Percentiles rank a stretch among this genome's conserved stretches.
These are phyloP conservation scores for Yamadazyma spencermartinsiae DNA, from an alignment of 1,139 yeast species.

Conservation along the genomic window DNA sequence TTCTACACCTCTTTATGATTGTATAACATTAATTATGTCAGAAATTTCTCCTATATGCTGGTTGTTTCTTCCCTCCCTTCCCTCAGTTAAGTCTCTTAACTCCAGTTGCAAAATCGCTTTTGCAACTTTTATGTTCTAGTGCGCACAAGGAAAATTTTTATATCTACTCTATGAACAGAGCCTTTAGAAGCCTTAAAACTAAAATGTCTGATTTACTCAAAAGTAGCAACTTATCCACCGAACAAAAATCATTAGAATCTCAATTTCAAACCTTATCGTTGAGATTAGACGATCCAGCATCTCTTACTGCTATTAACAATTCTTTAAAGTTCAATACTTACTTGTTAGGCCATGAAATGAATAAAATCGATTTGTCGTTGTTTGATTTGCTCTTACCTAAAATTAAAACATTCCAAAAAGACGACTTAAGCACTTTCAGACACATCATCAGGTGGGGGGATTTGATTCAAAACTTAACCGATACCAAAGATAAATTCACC, in stretches of 20 bases:
- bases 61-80: too few relatives aligned
- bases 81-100: too few relatives aligned
- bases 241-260: slow-evolving; percentile 69
- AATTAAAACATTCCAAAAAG: slow-evolving; percentile 57
- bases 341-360: slow-evolving; percentile 62
- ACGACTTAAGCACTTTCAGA: slow-evolving; percentile 59
- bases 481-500: slow-evolving; percentile 45
- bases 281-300: slow-evolving; percentile 56
- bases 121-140: not conserved
- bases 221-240: slow-evolving; percentile 38
- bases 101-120: not conserved
- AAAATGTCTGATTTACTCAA: slow-evolving; percentile 25
- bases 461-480: slow-evolving; percentile 71
- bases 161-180: not conserved
- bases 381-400: slow-evolving; percentile 65
- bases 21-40: too few relatives aligned
- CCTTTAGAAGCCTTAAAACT: not conserved
- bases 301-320: slow-evolving; percentile 63
- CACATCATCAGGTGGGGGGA: slow-evolving; percentile 93
- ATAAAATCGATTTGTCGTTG: slow-evolving; percentile 66
- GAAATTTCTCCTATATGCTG: too few relatives aligned
- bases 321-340: slow-evolving; percentile 69
- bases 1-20: too few relatives aligned
- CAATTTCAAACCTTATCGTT: slow-evolving; percentile 78
- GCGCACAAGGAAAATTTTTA: not conserved